These are phyloP conservation scores for Fraxinus albicans DNA, from an alignment of 305 asterid species.

Conservation along the genomic window DNA sequence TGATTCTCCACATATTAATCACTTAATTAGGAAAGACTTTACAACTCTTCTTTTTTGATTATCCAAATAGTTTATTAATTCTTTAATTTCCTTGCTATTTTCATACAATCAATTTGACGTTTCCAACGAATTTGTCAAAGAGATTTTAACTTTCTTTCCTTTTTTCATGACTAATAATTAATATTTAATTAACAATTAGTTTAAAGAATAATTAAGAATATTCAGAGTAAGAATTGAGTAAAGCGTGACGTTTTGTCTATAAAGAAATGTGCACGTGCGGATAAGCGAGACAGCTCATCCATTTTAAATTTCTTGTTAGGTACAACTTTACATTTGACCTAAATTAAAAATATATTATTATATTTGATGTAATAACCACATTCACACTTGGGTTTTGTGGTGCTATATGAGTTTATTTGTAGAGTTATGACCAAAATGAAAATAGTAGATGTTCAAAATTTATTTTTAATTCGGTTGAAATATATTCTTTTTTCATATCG, in stretches of 20 bases:
- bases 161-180: background rate
- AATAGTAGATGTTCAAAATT: background rate
- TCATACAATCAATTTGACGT: background rate
- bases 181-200: background rate
- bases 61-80: background rate
- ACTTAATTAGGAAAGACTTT: background rate
- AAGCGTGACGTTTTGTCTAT: background rate
- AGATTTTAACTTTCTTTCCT: background rate
- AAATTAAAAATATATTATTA: background rate
- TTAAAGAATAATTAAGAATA: background rate
- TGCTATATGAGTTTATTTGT: background rate
- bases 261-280: background rate
- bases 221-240: background rate
- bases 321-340: conserved; percentile 11
- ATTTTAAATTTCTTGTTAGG: background rate
- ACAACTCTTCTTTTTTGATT: background rate
- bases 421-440: background rate
- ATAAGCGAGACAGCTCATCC: background rate
- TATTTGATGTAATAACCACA: background rate
- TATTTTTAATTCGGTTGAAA: background rate
- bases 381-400: background rate
- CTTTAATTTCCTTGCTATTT: background rate
- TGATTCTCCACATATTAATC: background rate
- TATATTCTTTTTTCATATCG: too few relatives aligned
- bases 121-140: background rate